Conservation (phyloP, 768 basidiomycete species). For the Neoboletus brunneissimus region DNA sequence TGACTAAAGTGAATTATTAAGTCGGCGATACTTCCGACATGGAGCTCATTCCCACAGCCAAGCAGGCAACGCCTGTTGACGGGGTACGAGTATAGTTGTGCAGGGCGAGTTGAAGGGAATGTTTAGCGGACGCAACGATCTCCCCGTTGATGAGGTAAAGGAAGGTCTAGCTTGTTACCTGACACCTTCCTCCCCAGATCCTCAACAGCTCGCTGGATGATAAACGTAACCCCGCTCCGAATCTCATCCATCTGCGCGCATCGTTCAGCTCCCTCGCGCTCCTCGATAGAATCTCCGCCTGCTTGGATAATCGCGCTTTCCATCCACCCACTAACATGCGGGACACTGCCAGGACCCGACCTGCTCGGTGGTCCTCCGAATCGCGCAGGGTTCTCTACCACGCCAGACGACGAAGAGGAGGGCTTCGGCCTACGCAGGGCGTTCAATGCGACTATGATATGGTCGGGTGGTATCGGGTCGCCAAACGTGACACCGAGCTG, state of each 20-base stretch:
- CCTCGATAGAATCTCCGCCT: conserved; percentile 1
- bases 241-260: conserved; percentile 35
- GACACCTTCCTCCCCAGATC: conserved; percentile 50
- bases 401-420: not conserved
- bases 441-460: conserved; percentile 30
- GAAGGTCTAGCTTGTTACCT: conserved; percentile 34
- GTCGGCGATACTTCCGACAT: not conserved
- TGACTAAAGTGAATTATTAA: not conserved
- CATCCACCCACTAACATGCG: conserved; percentile 15
- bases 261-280: conserved; percentile 3
- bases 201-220: conserved; percentile 54
- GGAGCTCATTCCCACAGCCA: not conserved
- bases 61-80: not conserved
- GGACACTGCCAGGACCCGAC: not conserved
- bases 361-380: not conserved
- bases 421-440: not conserved
- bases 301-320: conserved; percentile 1
- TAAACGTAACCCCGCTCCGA: conserved; percentile 52
- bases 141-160: not conserved
- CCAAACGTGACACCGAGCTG: conserved; percentile 79
- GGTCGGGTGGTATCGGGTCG: conserved; percentile 54
- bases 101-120: not conserved
- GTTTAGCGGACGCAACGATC: not conserved
- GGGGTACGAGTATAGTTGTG: not conserved
- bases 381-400: not conserved